phyloP scores from a whole-genome alignment of 805 yeast genomes.

The Candida ulmi region DNA sequence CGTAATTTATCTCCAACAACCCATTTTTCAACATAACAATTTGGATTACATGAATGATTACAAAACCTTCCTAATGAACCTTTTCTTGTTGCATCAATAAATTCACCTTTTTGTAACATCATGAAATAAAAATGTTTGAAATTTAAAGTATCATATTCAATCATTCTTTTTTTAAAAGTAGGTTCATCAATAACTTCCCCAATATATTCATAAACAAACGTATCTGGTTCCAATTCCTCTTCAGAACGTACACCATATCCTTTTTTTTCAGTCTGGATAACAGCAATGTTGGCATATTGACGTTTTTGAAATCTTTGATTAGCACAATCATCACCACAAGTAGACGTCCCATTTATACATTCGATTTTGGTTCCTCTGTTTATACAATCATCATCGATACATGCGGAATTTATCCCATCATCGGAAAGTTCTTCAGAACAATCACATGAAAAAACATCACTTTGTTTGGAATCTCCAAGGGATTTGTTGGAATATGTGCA shows the following conservation, averaged over 20 bases:
- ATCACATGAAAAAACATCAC: constrained; percentile 88
- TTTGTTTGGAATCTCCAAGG: constrained; percentile 63
- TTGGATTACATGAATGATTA: constrained; percentile 93
- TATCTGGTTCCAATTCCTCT: constrained; percentile 46
- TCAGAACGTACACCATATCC: constrained; percentile 88
- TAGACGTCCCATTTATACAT: constrained; percentile 64
- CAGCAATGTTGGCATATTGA: constrained; percentile 70
- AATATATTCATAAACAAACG: constrained; percentile 85
- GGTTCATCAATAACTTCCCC: constrained; percentile 90
- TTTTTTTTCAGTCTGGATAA: constrained; percentile 76
- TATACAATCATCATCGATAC: constrained; percentile 87
- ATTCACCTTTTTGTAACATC: constrained; percentile 92
- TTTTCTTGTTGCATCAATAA: constrained; percentile 87
- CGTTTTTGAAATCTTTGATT: constrained; percentile 84
- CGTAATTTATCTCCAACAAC: constrained; percentile 83
- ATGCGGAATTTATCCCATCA: constrained; percentile 51
- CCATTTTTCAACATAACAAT: constrained; percentile 96
- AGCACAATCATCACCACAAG: constrained; percentile 74
- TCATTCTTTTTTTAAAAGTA: constrained; percentile 69
- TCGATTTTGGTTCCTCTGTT: constrained; percentile 90
- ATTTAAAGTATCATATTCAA: constrained; percentile 61
- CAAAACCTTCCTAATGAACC: constrained; percentile 90
- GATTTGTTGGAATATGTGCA: constrained; percentile 58
- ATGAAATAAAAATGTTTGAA: constrained; percentile 86
- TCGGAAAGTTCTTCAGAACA: constrained; percentile 55